Conservation (phyloP, 2,329 filamentous ascomycete species). For the Arthrocladium fulminans region DNA sequence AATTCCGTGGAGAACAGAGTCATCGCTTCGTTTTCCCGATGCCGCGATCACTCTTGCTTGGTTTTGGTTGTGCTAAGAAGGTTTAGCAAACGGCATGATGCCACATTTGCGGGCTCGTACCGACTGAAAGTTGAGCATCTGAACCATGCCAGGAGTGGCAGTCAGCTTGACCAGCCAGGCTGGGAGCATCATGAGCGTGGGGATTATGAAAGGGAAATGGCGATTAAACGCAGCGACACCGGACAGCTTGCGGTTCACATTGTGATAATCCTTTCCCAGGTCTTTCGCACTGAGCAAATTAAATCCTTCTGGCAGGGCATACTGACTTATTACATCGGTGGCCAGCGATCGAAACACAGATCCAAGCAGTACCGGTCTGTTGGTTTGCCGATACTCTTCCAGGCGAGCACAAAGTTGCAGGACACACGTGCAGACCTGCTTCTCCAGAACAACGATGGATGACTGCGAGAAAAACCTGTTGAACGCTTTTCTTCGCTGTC, state of each 20-base stretch:
- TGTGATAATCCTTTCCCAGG: slow-evolving; percentile 20
- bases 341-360: slow-evolving; percentile 20
- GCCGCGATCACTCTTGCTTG: slow-evolving; percentile 2
- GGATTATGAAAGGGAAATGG: slow-evolving; percentile 20
- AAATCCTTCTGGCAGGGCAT: slow-evolving; percentile 18
- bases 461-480: slow-evolving; percentile 29
- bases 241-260: slow-evolving; percentile 15
- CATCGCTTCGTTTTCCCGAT: slow-evolving; percentile 18
- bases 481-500: slow-evolving; percentile 27
- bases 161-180: slow-evolving; percentile 16
- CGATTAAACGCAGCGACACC: slow-evolving; percentile 19
- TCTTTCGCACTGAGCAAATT: slow-evolving; percentile 18
- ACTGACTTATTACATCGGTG: slow-evolving; percentile 21
- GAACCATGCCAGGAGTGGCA: slow-evolving; percentile 17
- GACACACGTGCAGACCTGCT: slow-evolving; percentile 15
- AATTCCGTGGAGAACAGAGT: slow-evolving; percentile 18
- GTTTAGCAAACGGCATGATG: slow-evolving; percentile 3
- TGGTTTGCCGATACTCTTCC: slow-evolving; percentile 12
- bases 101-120: not conserved
- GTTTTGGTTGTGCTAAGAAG: slow-evolving; percentile 1
- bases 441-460: slow-evolving; percentile 12
- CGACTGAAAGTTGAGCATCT: slow-evolving; percentile 12
- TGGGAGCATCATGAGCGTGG: slow-evolving; percentile 18
- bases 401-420: slow-evolving; percentile 18
- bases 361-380: slow-evolving; percentile 17